These are phyloP conservation scores for Zasmidium citrigriseum DNA, from an alignment of 2,329 filamentous ascomycete genomes.

Conservation along the genomic window DNA sequence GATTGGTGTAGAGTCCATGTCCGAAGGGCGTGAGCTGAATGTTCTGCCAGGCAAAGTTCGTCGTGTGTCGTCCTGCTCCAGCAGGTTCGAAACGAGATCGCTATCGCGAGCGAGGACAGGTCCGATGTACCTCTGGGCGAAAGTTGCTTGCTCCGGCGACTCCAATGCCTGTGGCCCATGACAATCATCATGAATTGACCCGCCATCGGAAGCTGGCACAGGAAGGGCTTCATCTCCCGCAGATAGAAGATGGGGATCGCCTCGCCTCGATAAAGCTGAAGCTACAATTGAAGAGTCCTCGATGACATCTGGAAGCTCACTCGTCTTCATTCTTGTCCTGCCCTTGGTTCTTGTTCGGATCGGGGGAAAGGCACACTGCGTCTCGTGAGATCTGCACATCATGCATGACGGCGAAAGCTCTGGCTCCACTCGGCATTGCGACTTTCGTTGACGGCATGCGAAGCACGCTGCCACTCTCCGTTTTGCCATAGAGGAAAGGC, in stretches of 20 bases:
- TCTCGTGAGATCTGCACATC: neutral
- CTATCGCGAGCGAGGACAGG: too few species aligned
- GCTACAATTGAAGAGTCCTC: too few species aligned
- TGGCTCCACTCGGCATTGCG: neutral
- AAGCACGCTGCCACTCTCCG: neutral
- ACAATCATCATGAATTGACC: too few species aligned
- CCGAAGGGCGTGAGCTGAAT: neutral
- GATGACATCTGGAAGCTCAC: too few species aligned
- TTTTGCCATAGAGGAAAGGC: neutral
- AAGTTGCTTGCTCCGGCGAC: too few species aligned
- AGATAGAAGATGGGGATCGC: too few species aligned
- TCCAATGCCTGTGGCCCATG: too few species aligned
- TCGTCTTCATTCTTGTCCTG: neutral
- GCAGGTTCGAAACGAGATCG: neutral
- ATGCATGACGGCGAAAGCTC: neutral
- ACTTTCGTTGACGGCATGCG: neutral
- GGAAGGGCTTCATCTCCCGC: too few species aligned
- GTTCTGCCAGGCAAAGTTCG: neutral
- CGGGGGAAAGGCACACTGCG: neutral
- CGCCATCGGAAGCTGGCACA: too few species aligned
- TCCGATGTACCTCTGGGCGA: too few species aligned
- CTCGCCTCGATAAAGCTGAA: too few species aligned
- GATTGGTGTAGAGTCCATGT: neutral
- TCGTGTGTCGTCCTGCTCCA: neutral
- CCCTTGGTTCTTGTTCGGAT: neutral